Conservation (phyloP, 148 eudicot genomes). For the Fagopyrum homotropicum region DNA sequence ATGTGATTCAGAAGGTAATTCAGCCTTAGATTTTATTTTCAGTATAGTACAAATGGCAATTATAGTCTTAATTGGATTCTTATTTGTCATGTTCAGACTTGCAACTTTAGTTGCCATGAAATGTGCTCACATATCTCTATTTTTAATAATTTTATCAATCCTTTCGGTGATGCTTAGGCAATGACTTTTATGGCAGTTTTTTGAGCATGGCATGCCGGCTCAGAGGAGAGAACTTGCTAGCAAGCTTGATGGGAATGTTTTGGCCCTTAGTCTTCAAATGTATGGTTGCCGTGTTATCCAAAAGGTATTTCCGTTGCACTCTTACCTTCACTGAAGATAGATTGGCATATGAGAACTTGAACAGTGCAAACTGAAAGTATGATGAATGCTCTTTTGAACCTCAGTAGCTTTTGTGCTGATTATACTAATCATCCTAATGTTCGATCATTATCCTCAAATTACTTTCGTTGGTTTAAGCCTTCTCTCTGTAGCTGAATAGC, state of each 20-base stretch:
- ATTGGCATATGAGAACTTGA: neutral
- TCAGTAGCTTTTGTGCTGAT: neutral
- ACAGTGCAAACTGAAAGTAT: neutral
- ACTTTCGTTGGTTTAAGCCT: neutral
- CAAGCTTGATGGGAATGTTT: slow-evolving; percentile 80
- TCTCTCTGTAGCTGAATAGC: neutral
- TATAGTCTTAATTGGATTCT: neutral
- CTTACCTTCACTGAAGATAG: neutral
- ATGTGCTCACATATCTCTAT: neutral
- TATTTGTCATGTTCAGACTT: neutral
- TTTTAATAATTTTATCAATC: neutral
- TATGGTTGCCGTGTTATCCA: slow-evolving; percentile 99
- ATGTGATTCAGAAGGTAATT: slow-evolving; percentile 92
- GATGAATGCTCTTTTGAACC: neutral
- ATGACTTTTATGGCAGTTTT: slow-evolving; percentile 46
- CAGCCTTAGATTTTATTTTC: neutral
- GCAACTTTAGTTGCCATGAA: neutral
- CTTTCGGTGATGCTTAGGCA: neutral
- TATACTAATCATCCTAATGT: neutral
- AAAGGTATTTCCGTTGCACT: slow-evolving; percentile 45
- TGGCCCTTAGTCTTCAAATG: slow-evolving; percentile 96
- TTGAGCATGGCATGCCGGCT: slow-evolving; percentile 86
- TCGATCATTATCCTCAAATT: neutral
- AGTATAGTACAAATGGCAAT: neutral
- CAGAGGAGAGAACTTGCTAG: slow-evolving; percentile 85